Percentiles rank a stretch among this genome's conserved stretches.
phyloP scores from a whole-genome alignment of 176 grass and related monocot species.

The Aegilops speltoides region DNA sequence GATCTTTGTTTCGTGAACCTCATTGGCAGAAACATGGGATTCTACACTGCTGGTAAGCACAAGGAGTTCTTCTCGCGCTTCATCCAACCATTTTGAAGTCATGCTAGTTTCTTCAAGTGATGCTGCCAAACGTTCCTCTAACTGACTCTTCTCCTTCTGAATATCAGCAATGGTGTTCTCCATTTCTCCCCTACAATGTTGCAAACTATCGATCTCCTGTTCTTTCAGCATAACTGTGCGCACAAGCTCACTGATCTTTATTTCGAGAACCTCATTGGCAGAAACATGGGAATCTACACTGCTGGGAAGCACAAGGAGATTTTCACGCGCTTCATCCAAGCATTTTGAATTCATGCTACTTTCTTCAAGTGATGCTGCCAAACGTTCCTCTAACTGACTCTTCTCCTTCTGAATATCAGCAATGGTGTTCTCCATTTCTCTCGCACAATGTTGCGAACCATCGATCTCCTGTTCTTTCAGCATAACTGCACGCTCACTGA shows the following conservation, averaged over 20 bases:
- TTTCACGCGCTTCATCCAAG: background rate
- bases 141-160: conserved; percentile 16
- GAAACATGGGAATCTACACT: conserved; percentile 9
- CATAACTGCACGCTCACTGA: conserved; percentile 14
- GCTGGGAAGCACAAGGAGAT: background rate
- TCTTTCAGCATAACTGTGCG: conserved; percentile 5
- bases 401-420: conserved; percentile 5
- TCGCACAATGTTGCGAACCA: background rate
- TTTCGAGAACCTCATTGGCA: conserved; percentile 2
- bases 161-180: conserved; percentile 1
- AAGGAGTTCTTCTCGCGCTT: background rate
- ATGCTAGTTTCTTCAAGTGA: conserved; percentile 9
- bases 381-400: conserved; percentile 8
- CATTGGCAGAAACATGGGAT: conserved; percentile 9
- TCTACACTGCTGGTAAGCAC: conserved; percentile 15
- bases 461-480: conserved; percentile 7
- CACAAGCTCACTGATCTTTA: conserved; percentile 7
- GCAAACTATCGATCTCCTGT: background rate
- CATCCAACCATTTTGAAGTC: conserved; percentile 14
- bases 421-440: conserved; percentile 12
- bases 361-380: conserved; percentile 11
- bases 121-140: conserved; percentile 13
- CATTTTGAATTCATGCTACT: conserved; percentile 10
- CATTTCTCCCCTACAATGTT: background rate
- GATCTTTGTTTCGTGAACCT: conserved; percentile 14